Evolutionary conservation across 2,329 filamentous ascomycete species (phyloP).

Genomic region (Calonectria naviculata): DNA sequence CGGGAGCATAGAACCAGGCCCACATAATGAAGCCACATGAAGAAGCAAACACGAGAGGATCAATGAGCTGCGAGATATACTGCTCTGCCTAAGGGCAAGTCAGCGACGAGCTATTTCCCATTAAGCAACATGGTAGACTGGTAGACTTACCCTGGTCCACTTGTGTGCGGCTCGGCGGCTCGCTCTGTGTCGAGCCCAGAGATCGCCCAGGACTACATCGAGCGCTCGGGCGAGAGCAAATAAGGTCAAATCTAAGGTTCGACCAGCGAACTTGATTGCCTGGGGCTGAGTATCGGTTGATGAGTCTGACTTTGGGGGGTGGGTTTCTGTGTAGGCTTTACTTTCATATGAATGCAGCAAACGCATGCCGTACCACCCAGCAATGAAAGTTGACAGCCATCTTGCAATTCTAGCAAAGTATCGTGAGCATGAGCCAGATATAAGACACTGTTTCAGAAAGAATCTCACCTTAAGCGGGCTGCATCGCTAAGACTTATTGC

Average conservation of each 20-base stretch:
- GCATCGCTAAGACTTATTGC: conserved; percentile 36
- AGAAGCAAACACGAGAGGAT: conserved; percentile 76
- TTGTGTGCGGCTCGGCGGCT: conserved; percentile 56
- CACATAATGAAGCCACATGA: conserved; percentile 87
- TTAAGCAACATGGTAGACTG: conserved; percentile 22
- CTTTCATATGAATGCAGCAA: conserved; percentile 68
- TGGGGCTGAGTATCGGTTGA: conserved; percentile 38
- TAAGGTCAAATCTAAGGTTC: conserved; percentile 85
- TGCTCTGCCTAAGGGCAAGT: conserved; percentile 43
- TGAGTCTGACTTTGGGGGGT: conserved; percentile 43
- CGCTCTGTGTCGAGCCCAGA: conserved; percentile 67
- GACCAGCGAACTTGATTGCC: conserved; percentile 65
- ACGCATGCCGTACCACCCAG: conserved; percentile 67
- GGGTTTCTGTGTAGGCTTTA: conserved; percentile 53
- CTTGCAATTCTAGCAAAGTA: conserved; percentile 58
- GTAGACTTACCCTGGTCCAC: conserved; percentile 58
- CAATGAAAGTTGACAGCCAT: conserved; percentile 69
- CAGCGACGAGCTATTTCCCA: conserved; percentile 14
- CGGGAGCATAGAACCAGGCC: conserved; percentile 85
- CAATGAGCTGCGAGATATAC: conserved; percentile 55
- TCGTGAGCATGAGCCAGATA: conserved; percentile 23
- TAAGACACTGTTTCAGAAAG: neutral
- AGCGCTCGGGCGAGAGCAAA: conserved; percentile 79
- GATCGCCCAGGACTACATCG: conserved; percentile 75
- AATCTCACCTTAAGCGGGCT: conserved; percentile 41